Evolutionary conservation across 2,329 filamentous ascomycete genomes (phyloP), one percentile per base, ranked within the genome.

Genomic region (Aspergillus candidus): DNA sequence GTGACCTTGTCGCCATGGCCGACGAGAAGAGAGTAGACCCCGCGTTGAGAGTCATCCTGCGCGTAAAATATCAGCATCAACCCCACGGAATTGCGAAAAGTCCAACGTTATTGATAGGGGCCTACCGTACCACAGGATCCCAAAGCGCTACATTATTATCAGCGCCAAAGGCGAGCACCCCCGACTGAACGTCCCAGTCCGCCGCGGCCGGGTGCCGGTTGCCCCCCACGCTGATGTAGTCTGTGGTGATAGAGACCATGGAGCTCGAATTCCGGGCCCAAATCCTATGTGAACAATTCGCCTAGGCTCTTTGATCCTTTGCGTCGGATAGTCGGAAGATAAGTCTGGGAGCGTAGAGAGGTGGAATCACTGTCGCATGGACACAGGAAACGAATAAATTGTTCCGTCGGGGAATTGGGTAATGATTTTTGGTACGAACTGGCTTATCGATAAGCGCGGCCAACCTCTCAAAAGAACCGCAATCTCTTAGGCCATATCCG

Each of bases 141-240:
- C 93, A 98, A 33, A 97, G 63, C 35, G 89, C 91, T 56, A 98
- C 78, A 68, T 93, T 93, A 55, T 83, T 82, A 67, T 94, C 88
- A 7, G 90, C 84, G 29, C 93, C 93, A 70, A 88, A 98, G 27
- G 89, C 93, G 42, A 98, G 74, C 35, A 89, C 63, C 8, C 85
- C 86, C 14, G 72, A 72, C 51, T 76, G 70, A 14, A 69, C 61
- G 61, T 86, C 82, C 93, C 93, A 98, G 70, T 97, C 91, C 22
- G 91, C 90, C 22, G 88, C 86, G 12, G 84, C 83, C 13, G 91
- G 86, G 59, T 97, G 88, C 57, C 91, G 79, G 67, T 97, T 98
- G 37, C 88, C 91, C 48, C 93, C 93, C 50, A 84, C 82, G 37
- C 88, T 83, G 54, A 93, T 73, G 56, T 77, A 81, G 35, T 75